Conservation (phyloP, 2,329 filamentous ascomycete species). For the Xylaria sp. region DNA sequence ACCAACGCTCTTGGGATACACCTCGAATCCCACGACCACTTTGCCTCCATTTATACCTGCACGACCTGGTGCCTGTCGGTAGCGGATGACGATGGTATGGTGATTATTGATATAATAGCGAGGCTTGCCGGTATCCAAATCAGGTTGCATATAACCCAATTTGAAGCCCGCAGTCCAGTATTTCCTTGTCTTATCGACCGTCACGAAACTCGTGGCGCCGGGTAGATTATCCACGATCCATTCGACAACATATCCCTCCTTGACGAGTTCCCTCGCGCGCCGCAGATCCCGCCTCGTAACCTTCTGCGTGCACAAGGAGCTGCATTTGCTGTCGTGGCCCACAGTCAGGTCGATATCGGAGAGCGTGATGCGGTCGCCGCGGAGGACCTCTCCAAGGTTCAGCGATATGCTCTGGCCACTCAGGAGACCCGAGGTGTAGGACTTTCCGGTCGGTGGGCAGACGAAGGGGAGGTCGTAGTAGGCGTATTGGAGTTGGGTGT, state of each 20-base stretch:
- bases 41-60: conserved; percentile 67
- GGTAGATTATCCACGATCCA: conserved; percentile 93
- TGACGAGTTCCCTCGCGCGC: conserved; percentile 66
- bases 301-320: conserved; percentile 64
- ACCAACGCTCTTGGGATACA: conserved; percentile 80
- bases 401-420: conserved; percentile 73
- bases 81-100: conserved; percentile 76
- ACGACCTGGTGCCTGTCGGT: conserved; percentile 63
- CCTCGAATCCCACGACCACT: conserved; percentile 82
- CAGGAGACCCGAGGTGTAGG: conserved; percentile 61
- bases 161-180: conserved; percentile 92
- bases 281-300: conserved; percentile 60
- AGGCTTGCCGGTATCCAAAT: conserved; percentile 52
- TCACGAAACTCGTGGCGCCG: conserved; percentile 82
- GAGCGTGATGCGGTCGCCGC: conserved; percentile 77
- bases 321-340: conserved; percentile 68
- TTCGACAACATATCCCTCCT: conserved; percentile 77
- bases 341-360: conserved; percentile 80
- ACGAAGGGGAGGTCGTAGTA: conserved; percentile 86
- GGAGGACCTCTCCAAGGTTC: conserved; percentile 81
- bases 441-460: conserved; percentile 68
- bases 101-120: conserved; percentile 82
- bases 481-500: conserved; percentile 85
- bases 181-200: conserved; percentile 74
- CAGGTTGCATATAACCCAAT: conserved; percentile 69